Evolutionary conservation across 148 eudicot genomes (phyloP).

Genomic region (Vaccinium vitisidaea): DNA sequence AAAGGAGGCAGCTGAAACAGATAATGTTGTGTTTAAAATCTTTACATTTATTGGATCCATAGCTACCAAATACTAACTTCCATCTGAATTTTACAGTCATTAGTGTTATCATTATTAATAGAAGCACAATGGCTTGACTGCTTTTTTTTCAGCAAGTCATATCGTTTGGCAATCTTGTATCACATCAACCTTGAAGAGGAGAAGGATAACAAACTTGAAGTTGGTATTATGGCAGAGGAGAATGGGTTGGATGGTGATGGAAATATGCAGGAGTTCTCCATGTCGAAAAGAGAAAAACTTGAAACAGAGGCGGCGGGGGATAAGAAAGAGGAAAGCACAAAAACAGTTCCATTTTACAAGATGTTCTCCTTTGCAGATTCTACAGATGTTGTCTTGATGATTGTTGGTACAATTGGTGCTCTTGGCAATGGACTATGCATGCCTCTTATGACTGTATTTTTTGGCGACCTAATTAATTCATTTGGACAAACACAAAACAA

Average conservation of each 20-base stretch:
- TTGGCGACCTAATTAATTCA: constrained; percentile 37
- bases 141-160: neutral
- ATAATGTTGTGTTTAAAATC: neutral
- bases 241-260: neutral
- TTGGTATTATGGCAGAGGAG: constrained; percentile 9
- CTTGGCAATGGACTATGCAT: constrained; percentile 36
- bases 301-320: constrained; percentile 10
- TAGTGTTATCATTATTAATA: neutral
- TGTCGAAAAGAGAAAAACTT: constrained; percentile 7
- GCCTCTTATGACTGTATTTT: constrained; percentile 42
- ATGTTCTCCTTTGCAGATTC: constrained; percentile 47
- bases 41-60: neutral
- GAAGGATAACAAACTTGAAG: constrained; percentile 1
- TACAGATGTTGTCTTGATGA: constrained; percentile 34
- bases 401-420: constrained; percentile 40
- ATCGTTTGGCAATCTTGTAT: too few relatives aligned
- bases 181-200: neutral
- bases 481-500: constrained; percentile 36
- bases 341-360: constrained; percentile 47
- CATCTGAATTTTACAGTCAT: neutral
- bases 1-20: neutral
- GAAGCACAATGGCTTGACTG: neutral
- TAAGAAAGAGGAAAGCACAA: constrained; percentile 20
- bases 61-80: neutral
- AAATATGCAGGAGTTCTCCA: neutral